Percentiles rank a stretch among this genome's conserved stretches.
Conservation (phyloP, 805 yeast genomes). For the Yamadazyma philogaea region DNA sequence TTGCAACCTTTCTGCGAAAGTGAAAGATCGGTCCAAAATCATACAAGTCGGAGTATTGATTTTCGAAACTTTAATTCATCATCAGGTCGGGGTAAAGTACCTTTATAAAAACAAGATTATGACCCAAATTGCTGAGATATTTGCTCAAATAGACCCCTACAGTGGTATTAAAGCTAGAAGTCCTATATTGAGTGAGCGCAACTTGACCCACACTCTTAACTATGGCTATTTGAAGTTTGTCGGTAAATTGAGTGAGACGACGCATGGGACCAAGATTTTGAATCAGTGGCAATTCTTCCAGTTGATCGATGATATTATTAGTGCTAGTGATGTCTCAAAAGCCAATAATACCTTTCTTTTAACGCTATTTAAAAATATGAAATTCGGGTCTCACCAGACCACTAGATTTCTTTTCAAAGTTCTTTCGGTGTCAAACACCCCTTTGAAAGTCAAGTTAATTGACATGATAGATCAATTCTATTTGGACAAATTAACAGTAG, state of each 20-base stretch:
- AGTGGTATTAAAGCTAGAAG: constrained; percentile 72
- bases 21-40: constrained; percentile 47
- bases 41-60: constrained; percentile 74
- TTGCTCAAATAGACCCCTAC: constrained; percentile 79
- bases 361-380: constrained; percentile 44
- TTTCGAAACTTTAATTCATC: constrained; percentile 59
- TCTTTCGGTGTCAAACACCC: constrained; percentile 55
- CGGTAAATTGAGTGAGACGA: constrained; percentile 63
- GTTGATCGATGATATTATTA: constrained; percentile 68
- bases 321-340: constrained; percentile 33
- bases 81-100: constrained; percentile 63
- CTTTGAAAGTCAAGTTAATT: constrained; percentile 39
- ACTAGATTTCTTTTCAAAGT: constrained; percentile 53
- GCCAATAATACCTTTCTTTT: constrained; percentile 51
- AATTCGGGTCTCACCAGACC: constrained; percentile 2
- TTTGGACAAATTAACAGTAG: constrained; percentile 2
- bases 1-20: constrained; percentile 37
- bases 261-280: constrained; percentile 63
- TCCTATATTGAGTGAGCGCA: constrained; percentile 63
- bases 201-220: constrained; percentile 63
- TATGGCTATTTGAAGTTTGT: constrained; percentile 76
- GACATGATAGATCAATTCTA: constrained; percentile 3
- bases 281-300: constrained; percentile 85
- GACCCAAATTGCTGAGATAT: constrained; percentile 84
- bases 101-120: constrained; percentile 71